A percentile compares a stretch with the other conserved stretches of the same genome.
These are phyloP conservation scores for Tremella mesenterica DNA, from an alignment of 768 basidiomycete species.

Conservation along the genomic window DNA sequence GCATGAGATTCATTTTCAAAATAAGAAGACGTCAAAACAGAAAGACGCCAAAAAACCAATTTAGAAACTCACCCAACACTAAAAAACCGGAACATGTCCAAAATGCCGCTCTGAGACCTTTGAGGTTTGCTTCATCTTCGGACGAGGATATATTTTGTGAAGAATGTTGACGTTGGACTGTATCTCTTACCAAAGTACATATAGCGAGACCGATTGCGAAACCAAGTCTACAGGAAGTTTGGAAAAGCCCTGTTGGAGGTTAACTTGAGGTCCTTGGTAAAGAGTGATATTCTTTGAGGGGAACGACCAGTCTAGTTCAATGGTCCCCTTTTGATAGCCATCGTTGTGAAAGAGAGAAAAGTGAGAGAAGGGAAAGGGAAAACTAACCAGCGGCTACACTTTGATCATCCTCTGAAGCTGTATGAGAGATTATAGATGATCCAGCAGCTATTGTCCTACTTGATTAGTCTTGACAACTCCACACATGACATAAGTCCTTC, in stretches of 20 bases:
- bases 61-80: neutral
- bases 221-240: slow-evolving; percentile 5
- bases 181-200: neutral
- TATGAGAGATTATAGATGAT: slow-evolving; percentile 5
- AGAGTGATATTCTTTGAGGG: too few relatives aligned
- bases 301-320: too few relatives aligned
- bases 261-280: too few relatives aligned
- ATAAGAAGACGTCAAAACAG: too few relatives aligned
- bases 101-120: slow-evolving; percentile 1
- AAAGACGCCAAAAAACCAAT: too few relatives aligned
- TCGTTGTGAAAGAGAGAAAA: too few relatives aligned
- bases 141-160: neutral
- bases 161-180: neutral
- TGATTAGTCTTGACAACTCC: too few relatives aligned
- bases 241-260: neutral
- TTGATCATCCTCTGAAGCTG: slow-evolving; percentile 2
- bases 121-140: neutral
- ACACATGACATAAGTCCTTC: neutral
- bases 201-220: slow-evolving; percentile 7
- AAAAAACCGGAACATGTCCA: slow-evolving; percentile 2
- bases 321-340: too few relatives aligned
- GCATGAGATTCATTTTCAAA: too few relatives aligned
- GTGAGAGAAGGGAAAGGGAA: too few relatives aligned
- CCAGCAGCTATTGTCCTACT: slow-evolving; percentile 2
- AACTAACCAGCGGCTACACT: slow-evolving; percentile 1